Percentiles rank a stretch among this genome's conserved stretches.
These are phyloP conservation scores for Microstegium vimineum DNA, from an alignment of 176 grass and related monocot species.

Conservation along the genomic window DNA sequence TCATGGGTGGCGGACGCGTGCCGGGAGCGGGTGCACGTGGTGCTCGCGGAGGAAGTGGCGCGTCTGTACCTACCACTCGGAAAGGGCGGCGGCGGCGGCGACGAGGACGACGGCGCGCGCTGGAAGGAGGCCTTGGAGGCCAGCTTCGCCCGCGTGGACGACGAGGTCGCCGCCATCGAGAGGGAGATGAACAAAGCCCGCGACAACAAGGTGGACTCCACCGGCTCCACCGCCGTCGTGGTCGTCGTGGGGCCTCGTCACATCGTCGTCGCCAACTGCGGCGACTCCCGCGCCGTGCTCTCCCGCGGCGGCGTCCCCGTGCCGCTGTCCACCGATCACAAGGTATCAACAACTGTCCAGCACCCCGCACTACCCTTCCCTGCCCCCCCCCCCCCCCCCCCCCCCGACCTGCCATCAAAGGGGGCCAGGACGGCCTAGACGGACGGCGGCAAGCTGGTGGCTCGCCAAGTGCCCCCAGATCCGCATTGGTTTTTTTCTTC, in stretches of 20 bases:
- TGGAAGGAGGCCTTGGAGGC: conserved; percentile 58
- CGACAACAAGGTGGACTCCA: conserved; percentile 21
- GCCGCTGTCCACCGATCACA: conserved; percentile 77
- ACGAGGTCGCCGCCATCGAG: conserved; percentile 28
- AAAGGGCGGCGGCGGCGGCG: not conserved
- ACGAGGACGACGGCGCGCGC: not conserved
- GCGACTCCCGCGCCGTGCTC: conserved; percentile 69
- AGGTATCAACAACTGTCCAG: conserved; percentile 29
- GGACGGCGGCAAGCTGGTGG: not conserved
- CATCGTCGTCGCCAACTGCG: conserved; percentile 82
- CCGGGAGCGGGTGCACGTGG: conserved; percentile 52
- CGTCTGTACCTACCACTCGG: not conserved
- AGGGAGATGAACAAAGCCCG: not conserved
- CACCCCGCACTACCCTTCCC: not conserved
- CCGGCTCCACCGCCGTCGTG: conserved; percentile 48
- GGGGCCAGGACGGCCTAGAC: not conserved
- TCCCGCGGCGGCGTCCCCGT: conserved; percentile 58
- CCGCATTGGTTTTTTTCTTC: not conserved
- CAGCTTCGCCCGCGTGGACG: conserved; percentile 66
- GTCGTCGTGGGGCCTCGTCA: conserved; percentile 35
- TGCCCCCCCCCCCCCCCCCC: too few species aligned
- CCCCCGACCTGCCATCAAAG: not conserved
- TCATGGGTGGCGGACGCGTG: conserved; percentile 45
- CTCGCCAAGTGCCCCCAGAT: not conserved
- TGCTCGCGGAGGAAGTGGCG: conserved; percentile 74